phyloP scores from a whole-genome alignment of 441 rosid species.

The Erodium texanum region DNA sequence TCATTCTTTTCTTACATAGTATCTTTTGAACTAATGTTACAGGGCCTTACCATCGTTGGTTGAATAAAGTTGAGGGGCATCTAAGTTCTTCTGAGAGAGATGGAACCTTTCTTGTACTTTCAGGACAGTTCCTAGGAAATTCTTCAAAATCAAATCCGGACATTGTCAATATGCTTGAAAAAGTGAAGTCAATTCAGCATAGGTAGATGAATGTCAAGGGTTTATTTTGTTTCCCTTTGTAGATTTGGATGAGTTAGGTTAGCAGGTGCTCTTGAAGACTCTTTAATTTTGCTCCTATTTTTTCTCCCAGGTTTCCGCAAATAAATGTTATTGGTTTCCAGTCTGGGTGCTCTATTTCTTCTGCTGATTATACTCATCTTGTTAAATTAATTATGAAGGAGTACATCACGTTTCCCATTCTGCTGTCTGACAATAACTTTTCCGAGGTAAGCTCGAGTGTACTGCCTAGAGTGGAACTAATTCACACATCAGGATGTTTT shows the following conservation, averaged over 20 bases:
- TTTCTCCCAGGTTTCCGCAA: constrained; percentile 50
- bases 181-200: constrained; percentile 60
- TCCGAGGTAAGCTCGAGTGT: constrained; percentile 38
- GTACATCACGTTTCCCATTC: constrained; percentile 62
- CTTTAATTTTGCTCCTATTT: background rate
- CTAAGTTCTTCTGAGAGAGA: constrained; percentile 34
- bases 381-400: constrained; percentile 54
- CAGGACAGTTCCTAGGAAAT: constrained; percentile 37
- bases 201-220: constrained; percentile 37
- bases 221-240: constrained; percentile 1
- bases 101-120: constrained; percentile 45
- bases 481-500: background rate
- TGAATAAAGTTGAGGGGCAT: constrained; percentile 40
- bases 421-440: constrained; percentile 45
- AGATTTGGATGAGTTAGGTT: constrained; percentile 9
- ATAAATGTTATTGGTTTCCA: constrained; percentile 50
- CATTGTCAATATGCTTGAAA: constrained; percentile 36
- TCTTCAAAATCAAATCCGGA: constrained; percentile 24
- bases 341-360: constrained; percentile 34
- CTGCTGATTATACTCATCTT: constrained; percentile 34
- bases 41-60: constrained; percentile 79
- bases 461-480: constrained; percentile 1
- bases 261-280: constrained; percentile 3
- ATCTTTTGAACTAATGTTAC: constrained; percentile 18
- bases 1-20: background rate